Evolutionary conservation across 441 rosid genomes (phyloP), one percentile per base, ranked within the genome.

Genomic region (Pelargonium citronellum): DNA sequence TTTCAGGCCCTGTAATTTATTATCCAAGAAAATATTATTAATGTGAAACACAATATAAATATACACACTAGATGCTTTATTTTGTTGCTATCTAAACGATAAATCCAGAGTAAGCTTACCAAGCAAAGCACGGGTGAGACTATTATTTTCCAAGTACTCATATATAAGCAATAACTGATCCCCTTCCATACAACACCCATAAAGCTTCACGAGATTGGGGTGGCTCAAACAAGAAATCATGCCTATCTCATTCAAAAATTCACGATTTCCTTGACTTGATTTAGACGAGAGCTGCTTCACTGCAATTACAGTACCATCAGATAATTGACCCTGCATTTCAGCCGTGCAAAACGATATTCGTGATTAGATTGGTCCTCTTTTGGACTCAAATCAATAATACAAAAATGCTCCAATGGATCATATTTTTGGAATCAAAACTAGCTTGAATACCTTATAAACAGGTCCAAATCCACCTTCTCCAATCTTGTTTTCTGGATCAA

Each of bases 401-500:
- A 13, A 46, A 2, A 46, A 46, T 46, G 51, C 51, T 46, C 13
- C 7, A 46, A 46, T 46, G 2, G 13, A 46, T 46, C 51, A 13
- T 46, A 10, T 46, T 9, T 46, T 46, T 46, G 51, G 51, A 46
- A 46, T 13, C 11, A 13, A 46, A 46, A 46, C 4, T 9, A 53
- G 24, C 3, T 11, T 47, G 1, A 44, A 67, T 71, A 90, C 98
- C 88, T 88, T 90, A 79, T 85, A 88, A 0, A 91, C 97, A 57
- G 96, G 70, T 64, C 96, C 96, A 53, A 91, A 91, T 72, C 95
- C 96, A 66, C 95, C 97, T 82, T 90, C 89, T 20, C 97, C 97
- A 46, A 91, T 78, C 84, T 91, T 91, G 83, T 90, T 84, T 55
- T 68, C 76, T 12, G 84, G 73, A 79, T 77, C 82, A 47, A 91